These are phyloP conservation scores for Malassezia slooffiae DNA, from an alignment of 1,284 basidiomycete species.

Conservation along the genomic window DNA sequence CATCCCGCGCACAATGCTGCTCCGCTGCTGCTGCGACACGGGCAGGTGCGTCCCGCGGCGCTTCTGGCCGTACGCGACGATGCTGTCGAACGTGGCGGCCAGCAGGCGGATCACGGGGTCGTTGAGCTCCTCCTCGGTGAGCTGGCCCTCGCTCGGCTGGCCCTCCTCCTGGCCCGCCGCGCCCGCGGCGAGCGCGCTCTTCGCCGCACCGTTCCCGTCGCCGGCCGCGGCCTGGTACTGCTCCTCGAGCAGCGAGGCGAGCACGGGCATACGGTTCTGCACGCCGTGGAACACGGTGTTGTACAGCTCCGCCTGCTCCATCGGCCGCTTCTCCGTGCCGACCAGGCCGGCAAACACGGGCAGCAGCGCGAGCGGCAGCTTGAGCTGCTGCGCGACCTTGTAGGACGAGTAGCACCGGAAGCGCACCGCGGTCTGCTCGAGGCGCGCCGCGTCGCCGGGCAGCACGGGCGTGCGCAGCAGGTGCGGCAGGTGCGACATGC, in stretches of 20 bases:
- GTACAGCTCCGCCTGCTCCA: conserved; percentile 8
- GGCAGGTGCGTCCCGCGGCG: conserved; percentile 15
- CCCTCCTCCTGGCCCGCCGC: background rate
- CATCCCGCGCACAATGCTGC: conserved; percentile 8
- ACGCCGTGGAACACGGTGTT: conserved; percentile 14
- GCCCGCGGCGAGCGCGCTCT: background rate
- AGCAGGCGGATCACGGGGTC: conserved; percentile 13
- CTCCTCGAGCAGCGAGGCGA: conserved; percentile 8
- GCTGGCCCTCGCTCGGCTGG: background rate
- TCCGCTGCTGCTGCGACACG: conserved; percentile 12
- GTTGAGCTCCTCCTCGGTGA: conserved; percentile 3
- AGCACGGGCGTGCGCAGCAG: conserved; percentile 9
- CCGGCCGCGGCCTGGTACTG: conserved; percentile 8
- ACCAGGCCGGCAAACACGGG: conserved; percentile 12
- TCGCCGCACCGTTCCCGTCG: background rate
- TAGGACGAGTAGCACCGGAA: conserved; percentile 14
- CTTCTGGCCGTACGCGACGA: conserved; percentile 13
- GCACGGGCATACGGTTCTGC: conserved; percentile 11
- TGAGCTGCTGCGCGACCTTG: conserved; percentile 10
- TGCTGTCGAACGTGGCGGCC: conserved; percentile 8
- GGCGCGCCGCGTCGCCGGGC: conserved; percentile 1
- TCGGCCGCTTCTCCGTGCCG: conserved; percentile 12
- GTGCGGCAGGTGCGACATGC: conserved; percentile 11
- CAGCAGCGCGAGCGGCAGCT: conserved; percentile 12
- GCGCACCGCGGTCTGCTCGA: conserved; percentile 4